Evolutionary conservation across 2,329 filamentous ascomycete species (phyloP).

Genomic region (Penicillium sp.): DNA sequence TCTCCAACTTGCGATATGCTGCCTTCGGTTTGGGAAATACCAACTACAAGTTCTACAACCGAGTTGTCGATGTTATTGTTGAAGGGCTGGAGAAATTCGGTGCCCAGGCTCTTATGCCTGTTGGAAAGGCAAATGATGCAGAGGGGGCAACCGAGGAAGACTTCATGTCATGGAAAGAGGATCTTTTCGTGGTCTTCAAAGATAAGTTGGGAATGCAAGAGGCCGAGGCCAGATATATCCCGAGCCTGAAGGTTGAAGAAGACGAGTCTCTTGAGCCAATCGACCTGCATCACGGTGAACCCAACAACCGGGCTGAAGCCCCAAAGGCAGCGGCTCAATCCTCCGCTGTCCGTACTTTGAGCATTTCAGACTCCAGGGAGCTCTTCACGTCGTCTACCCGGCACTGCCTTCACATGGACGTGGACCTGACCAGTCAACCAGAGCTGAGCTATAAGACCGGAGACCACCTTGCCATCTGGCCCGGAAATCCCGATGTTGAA

Average conservation of each 20-base stretch:
- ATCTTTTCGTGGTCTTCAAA: constrained; percentile 79
- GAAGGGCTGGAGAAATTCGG: constrained; percentile 72
- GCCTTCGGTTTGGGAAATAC: constrained; percentile 93
- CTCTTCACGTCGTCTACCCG: constrained; percentile 75
- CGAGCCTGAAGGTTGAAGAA: constrained; percentile 72
- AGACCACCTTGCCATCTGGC: constrained; percentile 90
- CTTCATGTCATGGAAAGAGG: constrained; percentile 93
- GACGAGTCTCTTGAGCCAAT: constrained; percentile 67
- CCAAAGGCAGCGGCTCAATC: constrained; percentile 67
- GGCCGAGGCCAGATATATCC: constrained; percentile 84
- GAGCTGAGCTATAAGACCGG: constrained; percentile 90
- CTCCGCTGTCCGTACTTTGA: constrained; percentile 79
- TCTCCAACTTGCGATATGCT: constrained; percentile 71
- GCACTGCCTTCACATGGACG: constrained; percentile 87
- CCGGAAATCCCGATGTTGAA: constrained; percentile 80
- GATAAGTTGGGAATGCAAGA: constrained; percentile 79
- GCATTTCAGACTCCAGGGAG: constrained; percentile 75
- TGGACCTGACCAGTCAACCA: constrained; percentile 72
- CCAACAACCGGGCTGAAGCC: constrained; percentile 72
- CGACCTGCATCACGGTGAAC: constrained; percentile 83
- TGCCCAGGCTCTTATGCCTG: constrained; percentile 70
- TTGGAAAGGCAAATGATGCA: constrained; percentile 89
- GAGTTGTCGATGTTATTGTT: constrained; percentile 83
- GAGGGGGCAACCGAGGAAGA: constrained; percentile 96
- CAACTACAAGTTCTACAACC: constrained; percentile 96